phyloP scores from a whole-genome alignment of 2,329 filamentous ascomycete genomes.

The Fusarium sororula region DNA sequence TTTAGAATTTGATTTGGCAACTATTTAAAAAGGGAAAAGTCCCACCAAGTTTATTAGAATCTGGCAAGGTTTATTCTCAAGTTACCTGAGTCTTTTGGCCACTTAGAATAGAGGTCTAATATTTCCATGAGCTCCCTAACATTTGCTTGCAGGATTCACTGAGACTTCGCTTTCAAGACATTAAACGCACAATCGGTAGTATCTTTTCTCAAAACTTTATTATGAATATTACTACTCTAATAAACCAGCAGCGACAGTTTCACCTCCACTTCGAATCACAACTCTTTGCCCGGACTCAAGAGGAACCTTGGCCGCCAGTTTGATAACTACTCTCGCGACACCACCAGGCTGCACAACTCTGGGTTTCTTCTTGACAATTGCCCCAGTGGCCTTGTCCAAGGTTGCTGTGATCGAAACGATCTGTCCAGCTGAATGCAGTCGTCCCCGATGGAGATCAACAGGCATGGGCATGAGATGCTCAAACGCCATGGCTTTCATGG shows the following conservation, averaged over 20 bases:
- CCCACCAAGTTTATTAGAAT: not conserved
- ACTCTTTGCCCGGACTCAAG: constrained; percentile 83
- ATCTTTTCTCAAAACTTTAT: not conserved
- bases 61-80: not conserved
- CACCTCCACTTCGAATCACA: constrained; percentile 80
- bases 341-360: constrained; percentile 82
- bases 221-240: constrained; percentile 65
- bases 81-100: not conserved
- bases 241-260: constrained; percentile 87
- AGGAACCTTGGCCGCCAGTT: constrained; percentile 77
- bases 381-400: constrained; percentile 81
- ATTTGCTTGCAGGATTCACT: not conserved
- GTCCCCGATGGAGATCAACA: constrained; percentile 87
- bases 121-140: not conserved
- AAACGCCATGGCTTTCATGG: constrained; percentile 86
- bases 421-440: constrained; percentile 79
- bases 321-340: constrained; percentile 80
- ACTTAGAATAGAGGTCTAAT: not conserved
- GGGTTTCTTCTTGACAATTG: constrained; percentile 82
- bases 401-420: constrained; percentile 77
- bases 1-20: not conserved
- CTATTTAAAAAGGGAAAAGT: not conserved
- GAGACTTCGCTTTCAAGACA: not conserved
- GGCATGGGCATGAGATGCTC: constrained; percentile 89
- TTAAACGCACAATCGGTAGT: not conserved